These are phyloP conservation scores for Xylaria telfairii DNA, from an alignment of 495 filamentous ascomycete species.

Conservation along the genomic window DNA sequence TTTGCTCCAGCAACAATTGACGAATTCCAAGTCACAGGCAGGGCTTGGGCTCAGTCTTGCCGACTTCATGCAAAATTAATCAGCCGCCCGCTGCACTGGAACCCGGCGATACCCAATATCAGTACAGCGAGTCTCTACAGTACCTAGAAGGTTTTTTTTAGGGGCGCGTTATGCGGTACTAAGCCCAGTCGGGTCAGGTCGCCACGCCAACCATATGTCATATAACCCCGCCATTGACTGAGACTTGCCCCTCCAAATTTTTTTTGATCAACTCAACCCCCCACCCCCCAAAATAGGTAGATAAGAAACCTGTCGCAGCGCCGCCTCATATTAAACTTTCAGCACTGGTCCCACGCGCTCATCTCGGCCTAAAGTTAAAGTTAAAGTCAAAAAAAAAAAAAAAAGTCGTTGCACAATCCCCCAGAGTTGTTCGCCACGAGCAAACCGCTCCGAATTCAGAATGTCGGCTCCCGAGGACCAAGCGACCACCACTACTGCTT, in stretches of 20 bases:
- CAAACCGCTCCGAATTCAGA: background rate
- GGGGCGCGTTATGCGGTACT: conserved; percentile 14
- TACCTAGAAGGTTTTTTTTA: conserved; percentile 15
- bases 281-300: background rate
- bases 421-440: background rate
- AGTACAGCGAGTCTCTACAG: too few relatives aligned
- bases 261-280: conserved; percentile 41
- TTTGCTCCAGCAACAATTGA: conserved; percentile 50
- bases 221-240: conserved; percentile 40
- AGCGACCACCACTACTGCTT: conserved; percentile 22
- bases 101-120: background rate
- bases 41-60: conserved; percentile 57
- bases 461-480: conserved; percentile 28
- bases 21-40: conserved; percentile 38
- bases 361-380: background rate
- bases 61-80: conserved; percentile 58
- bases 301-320: conserved; percentile 13
- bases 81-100: background rate
- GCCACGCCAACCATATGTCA: conserved; percentile 27
- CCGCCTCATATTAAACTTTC: background rate
- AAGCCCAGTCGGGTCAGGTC: conserved; percentile 28
- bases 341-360: background rate
- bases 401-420: background rate
- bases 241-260: conserved; percentile 45
- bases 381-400: too few relatives aligned